Base-by-base conservation (phyloP, 768 basidiomycete species). In the Coprinopsis sp. region DNA sequence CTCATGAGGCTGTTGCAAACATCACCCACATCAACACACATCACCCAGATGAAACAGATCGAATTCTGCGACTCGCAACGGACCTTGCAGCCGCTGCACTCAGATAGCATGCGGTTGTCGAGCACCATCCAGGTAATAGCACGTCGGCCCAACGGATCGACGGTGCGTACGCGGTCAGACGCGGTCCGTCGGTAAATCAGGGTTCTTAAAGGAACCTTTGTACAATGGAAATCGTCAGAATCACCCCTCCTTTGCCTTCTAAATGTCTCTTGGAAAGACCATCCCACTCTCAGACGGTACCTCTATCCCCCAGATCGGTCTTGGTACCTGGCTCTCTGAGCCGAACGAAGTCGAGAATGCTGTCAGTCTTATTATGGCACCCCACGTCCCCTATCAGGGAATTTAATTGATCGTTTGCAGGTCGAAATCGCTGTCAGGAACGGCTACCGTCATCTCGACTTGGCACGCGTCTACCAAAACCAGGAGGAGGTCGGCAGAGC, bases 401-500 rank as follows among this genome's bases (percentile, higher is more conserved):
- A 33, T 34, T 42, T 48, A 30, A 50, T 51, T 22, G 16, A 37
- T 16, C 6, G 11, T 29, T 6, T 24, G 6, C 50, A 88, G 87
- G 85, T 88, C 41, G 84, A 87, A 62, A 70, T 73, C 54, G 90
- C 91, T 23, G 74, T 93, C 27, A 71, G 74, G 43, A 74, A 76
- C 54, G 89, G 89, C 1, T 92, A 91, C 63, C 74, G 87, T 39
- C 91, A 94, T 64, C 78, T 94, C 53, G 91, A 94, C 64, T 76
- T 87, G 16, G 91, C 90, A 3, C 77, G 77, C 77, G 70, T 87
- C 37, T 92, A 92, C 65, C 59, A 71, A 51, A 93, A 92, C 64
- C 90, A 91, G 63, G 72, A 80, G 47, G 87, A 86, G 64, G 79
- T 88, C 45, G 84, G 87, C 4, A 71, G 72, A 3, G 85, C 85